phyloP scores from a whole-genome alignment of 164 flowering plant species.

The grape (Vitis vinifera) region ASM3070453v1 NC_081821.1:4350001-4350500 shows the following conservation, averaged over 20 bases:
- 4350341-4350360: neutral
- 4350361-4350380: too few species aligned
- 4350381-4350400: too few species aligned
- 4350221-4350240: slow-evolving; percentile 92
- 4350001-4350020: neutral
- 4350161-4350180: slow-evolving; percentile 97
- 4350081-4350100: slow-evolving; percentile 88
- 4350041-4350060: slow-evolving; percentile 1
- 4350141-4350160: slow-evolving; percentile 89
- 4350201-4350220: slow-evolving; percentile 97
- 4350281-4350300: slow-evolving; percentile 10
- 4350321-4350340: neutral
- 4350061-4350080: slow-evolving; percentile 57
- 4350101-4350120: slow-evolving; percentile 76
- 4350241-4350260: slow-evolving; percentile 95
- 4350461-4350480: too few species aligned
- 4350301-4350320: neutral
- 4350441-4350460: too few species aligned
- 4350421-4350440: too few species aligned
- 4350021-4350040: neutral
- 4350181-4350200: slow-evolving; percentile 79
- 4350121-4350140: slow-evolving; percentile 70
- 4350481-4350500: too few species aligned
- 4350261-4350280: slow-evolving; percentile 99
- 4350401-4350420: too few species aligned